Evolutionary conservation across 1,139 yeast species (phyloP), one percentile per base, ranked within the genome.

Genomic region (Magnusiomyces starmeri): DNA sequence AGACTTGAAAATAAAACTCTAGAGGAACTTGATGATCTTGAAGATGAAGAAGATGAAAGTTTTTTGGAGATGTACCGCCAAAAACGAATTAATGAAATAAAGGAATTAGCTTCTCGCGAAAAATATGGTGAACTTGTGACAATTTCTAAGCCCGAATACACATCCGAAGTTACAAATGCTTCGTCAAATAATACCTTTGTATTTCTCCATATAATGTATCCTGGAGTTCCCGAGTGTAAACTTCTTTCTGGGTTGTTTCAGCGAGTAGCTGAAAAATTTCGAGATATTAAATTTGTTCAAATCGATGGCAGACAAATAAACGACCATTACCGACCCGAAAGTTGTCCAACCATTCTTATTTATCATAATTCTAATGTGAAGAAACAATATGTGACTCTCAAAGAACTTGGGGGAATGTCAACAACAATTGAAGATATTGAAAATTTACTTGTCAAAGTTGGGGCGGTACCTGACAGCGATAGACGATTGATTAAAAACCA

Each of bases 301-400:
- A 92, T 92, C 49, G 85, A 87, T 14, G 96, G 87, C 21, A 76
- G 80, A 56, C 81, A 96, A 67, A 95, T 96, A 54, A 85, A 90
- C 57, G 97, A 90, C 62, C 82, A 83, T 64, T 92, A 90, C 66
- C 97, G 97, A 0, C 90, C 87, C 29, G 68, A 78, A 41, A 90
- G 87, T 69, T 85, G 96, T 62, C 99, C 99, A 1, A 94, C 98
- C 0, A 72, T 92, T 21, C 75, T 92, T 46, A 78, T 94, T 1
- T 92, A 92, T 66, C 79, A 79, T 62, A 78, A 86, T 53, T 82
- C 83, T 21, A 80, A 86, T 56, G 92, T 90, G 8, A 70, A 82
- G 27, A 85, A 83, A 64, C 97, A 90, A 66, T 78, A 74, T 60
- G 78, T 90, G 20, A 90, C 97, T 0, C 74, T 92, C 62, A 76